Conservation (phyloP, 495 filamentous ascomycete genomes). For the Talaromyces liani region DNA sequence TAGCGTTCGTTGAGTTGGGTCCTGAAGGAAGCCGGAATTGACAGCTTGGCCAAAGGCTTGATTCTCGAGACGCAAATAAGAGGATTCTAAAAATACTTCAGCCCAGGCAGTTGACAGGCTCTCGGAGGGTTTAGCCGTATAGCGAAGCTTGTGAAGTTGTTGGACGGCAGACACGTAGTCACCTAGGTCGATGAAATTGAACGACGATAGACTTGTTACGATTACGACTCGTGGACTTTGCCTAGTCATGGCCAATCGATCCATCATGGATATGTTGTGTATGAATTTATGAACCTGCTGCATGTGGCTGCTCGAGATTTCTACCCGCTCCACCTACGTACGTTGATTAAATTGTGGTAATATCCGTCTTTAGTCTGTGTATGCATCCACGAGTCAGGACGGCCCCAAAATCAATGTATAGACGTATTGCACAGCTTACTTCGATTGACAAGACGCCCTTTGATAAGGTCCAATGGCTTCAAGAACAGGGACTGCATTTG, state of each 20-base stretch:
- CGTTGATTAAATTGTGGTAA: not conserved
- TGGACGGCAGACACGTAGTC: too few relatives aligned
- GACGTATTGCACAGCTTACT: not conserved
- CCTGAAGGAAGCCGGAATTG: not conserved
- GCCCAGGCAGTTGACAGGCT: not conserved
- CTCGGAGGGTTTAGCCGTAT: not conserved
- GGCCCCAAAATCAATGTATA: not conserved
- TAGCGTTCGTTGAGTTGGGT: not conserved
- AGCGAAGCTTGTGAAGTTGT: not conserved
- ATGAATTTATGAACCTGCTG: not conserved
- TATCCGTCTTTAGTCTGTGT: not conserved
- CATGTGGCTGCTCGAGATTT: not conserved
- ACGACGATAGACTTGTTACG: not conserved
- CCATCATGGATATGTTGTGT: not conserved
- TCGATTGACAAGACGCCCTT: not conserved
- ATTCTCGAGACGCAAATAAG: not conserved
- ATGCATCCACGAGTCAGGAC: not conserved
- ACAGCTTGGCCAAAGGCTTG: not conserved
- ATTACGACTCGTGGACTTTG: not conserved
- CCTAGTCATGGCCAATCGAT: not conserved
- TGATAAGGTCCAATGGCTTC: not conserved
- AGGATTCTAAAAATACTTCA: not conserved
- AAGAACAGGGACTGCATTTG: not conserved
- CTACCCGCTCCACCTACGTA: not conserved
- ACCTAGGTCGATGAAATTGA: not conserved